These are phyloP conservation scores for Pythium guiyangense DNA, from an alignment of 352 stramenopile genomes.

Conservation along the genomic window DNA sequence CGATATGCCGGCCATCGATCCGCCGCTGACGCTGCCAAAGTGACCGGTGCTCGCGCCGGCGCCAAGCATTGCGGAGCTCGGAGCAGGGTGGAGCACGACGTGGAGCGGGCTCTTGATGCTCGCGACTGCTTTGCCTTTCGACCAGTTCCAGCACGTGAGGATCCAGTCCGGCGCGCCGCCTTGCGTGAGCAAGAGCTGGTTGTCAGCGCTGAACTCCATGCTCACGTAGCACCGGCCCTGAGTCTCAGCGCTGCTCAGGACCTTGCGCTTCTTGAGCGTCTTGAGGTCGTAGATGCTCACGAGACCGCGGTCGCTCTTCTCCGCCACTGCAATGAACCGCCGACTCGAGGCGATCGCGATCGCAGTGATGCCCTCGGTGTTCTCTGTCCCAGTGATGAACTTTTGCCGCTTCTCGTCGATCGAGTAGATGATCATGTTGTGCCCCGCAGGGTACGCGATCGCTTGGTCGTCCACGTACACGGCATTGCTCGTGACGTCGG, in stretches of 20 bases:
- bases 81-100: slow-evolving; percentile 35
- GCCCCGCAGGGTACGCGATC: slow-evolving; percentile 81
- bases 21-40: slow-evolving; percentile 23
- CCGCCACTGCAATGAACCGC: slow-evolving; percentile 74
- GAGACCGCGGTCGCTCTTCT: slow-evolving; percentile 61
- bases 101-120: slow-evolving; percentile 69
- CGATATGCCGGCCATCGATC: slow-evolving; percentile 18
- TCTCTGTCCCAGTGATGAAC: slow-evolving; percentile 77
- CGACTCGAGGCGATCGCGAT: slow-evolving; percentile 63
- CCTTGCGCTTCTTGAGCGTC: slow-evolving; percentile 89
- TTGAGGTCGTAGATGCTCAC: slow-evolving; percentile 88
- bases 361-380: slow-evolving; percentile 64
- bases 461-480: slow-evolving; percentile 84
- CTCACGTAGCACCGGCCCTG: slow-evolving; percentile 66
- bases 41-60: slow-evolving; percentile 9
- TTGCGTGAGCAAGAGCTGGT: slow-evolving; percentile 88
- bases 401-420: slow-evolving; percentile 91
- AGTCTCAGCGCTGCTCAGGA: slow-evolving; percentile 69
- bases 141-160: slow-evolving; percentile 91
- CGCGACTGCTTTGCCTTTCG: slow-evolving; percentile 85
- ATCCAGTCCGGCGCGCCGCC: slow-evolving; percentile 83
- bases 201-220: slow-evolving; percentile 89
- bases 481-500: slow-evolving; percentile 75
- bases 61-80: slow-evolving; percentile 42
- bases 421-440: slow-evolving; percentile 85